Percentiles rank a stretch among this genome's conserved stretches.
Conservation (phyloP, 176 grass and related monocot species). For the Triticum urartu region DNA sequence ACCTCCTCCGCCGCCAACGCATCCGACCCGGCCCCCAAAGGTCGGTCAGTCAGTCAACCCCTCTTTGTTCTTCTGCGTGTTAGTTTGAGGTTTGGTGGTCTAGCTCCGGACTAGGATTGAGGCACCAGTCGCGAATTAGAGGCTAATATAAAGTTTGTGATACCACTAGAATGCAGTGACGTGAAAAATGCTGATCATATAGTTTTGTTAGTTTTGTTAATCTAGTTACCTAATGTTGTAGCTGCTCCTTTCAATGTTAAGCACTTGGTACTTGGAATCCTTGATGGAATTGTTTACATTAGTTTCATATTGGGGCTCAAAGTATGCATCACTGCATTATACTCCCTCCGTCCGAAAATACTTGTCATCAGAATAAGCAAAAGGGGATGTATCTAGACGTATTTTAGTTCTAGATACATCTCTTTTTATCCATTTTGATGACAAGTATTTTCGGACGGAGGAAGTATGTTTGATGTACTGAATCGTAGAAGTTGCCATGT, state of each 20-base stretch:
- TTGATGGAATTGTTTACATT: not conserved
- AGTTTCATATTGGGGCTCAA: not conserved
- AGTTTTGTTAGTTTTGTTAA: not conserved
- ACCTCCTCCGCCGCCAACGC: not conserved
- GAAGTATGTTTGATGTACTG: too few relatives aligned
- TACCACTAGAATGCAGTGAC: not conserved
- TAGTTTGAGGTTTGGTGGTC: too few relatives aligned
- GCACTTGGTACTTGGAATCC: not conserved
- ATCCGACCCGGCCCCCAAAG: not conserved
- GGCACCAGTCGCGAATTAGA: not conserved
- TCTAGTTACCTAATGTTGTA: not conserved
- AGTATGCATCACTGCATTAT: not conserved
- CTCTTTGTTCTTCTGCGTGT: not conserved
- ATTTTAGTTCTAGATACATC: too few relatives aligned
- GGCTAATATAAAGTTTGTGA: not conserved
- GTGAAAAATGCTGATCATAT: not conserved
- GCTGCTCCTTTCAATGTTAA: not conserved
- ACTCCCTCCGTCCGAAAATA: too few relatives aligned
- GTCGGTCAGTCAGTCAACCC: constrained; percentile 11
- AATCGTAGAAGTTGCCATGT: not conserved
- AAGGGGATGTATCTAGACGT: too few relatives aligned
- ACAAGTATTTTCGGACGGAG: too few relatives aligned
- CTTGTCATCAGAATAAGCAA: too few relatives aligned
- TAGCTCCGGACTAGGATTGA: not conserved
- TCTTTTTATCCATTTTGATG: too few relatives aligned